phyloP scores from a whole-genome alignment of 176 grass and related monocot species.

The Musa troglodytarum region DNA sequence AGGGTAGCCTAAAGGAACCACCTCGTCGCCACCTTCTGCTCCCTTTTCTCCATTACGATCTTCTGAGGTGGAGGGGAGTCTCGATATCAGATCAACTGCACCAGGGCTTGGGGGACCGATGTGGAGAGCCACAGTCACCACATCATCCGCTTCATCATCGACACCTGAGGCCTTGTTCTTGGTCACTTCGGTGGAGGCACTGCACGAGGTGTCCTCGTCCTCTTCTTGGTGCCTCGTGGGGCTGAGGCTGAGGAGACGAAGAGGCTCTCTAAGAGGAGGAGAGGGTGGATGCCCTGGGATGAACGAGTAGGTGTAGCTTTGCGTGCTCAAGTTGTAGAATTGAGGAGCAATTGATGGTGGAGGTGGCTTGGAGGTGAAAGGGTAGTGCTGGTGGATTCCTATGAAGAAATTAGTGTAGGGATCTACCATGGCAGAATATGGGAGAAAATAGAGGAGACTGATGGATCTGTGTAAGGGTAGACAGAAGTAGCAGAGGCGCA shows the following conservation, averaged over 20 bases:
- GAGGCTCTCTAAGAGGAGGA: background rate
- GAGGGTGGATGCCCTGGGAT: background rate
- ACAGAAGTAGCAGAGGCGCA: background rate
- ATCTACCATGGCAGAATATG: slow-evolving; percentile 31
- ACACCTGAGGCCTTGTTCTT: slow-evolving; percentile 39
- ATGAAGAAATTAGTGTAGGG: background rate
- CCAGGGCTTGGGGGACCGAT: slow-evolving; percentile 55
- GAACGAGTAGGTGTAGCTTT: background rate
- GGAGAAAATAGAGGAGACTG: background rate
- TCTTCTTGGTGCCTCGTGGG: background rate
- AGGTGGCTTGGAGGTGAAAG: background rate
- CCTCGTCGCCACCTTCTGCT: slow-evolving; percentile 36
- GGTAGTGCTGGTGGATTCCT: background rate
- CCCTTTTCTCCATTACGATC: slow-evolving; percentile 33
- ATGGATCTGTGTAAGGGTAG: background rate
- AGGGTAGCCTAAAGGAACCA: slow-evolving; percentile 57
- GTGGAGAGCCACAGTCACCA: slow-evolving; percentile 57
- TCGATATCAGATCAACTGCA: slow-evolving; percentile 61
- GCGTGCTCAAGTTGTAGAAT: background rate
- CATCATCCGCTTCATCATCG: slow-evolving; percentile 46
- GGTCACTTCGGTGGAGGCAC: slow-evolving; percentile 10
- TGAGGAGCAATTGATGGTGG: background rate
- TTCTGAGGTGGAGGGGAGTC: slow-evolving; percentile 30
- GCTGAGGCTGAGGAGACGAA: slow-evolving; percentile 7
- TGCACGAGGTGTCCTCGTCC: background rate